phyloP scores from a whole-genome alignment of 2,329 filamentous ascomycete genomes.

The Botrytis fragariae region DNA sequence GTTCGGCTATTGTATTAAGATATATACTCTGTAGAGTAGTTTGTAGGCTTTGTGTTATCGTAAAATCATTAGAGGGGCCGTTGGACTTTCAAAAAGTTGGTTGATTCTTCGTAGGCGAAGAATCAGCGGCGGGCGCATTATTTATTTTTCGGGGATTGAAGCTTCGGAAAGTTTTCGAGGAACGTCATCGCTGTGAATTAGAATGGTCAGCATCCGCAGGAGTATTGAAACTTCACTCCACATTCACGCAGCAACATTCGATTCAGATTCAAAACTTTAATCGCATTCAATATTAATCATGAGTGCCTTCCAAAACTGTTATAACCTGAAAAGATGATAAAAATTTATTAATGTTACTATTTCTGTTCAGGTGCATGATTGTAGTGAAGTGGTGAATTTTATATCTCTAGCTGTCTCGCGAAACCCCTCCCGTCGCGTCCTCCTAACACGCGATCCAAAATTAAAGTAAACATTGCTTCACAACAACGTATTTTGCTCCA shows the following conservation, averaged over 20 bases:
- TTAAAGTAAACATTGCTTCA: background rate
- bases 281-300: background rate
- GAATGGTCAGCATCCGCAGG: constrained; percentile 8
- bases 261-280: background rate
- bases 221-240: background rate
- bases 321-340: background rate
- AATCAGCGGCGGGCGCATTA: background rate
- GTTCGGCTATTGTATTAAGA: background rate
- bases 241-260: background rate
- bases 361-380: background rate
- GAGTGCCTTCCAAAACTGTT: background rate
- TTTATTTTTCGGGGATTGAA: constrained; percentile 13
- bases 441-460: constrained; percentile 2
- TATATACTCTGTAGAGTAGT: background rate
- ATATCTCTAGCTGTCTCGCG: background rate
- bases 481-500: background rate
- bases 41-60: constrained; percentile 24
- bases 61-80: constrained; percentile 26
- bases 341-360: background rate
- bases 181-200: constrained; percentile 17
- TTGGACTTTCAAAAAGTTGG: background rate
- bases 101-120: background rate
- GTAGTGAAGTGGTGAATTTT: constrained; percentile 6
- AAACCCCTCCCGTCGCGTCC: constrained; percentile 18
- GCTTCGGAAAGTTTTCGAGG: constrained; percentile 7